These are phyloP conservation scores for Rhododendron simsii DNA, from an alignment of 148 eudicot genomes.

Conservation along the genomic window DNA sequence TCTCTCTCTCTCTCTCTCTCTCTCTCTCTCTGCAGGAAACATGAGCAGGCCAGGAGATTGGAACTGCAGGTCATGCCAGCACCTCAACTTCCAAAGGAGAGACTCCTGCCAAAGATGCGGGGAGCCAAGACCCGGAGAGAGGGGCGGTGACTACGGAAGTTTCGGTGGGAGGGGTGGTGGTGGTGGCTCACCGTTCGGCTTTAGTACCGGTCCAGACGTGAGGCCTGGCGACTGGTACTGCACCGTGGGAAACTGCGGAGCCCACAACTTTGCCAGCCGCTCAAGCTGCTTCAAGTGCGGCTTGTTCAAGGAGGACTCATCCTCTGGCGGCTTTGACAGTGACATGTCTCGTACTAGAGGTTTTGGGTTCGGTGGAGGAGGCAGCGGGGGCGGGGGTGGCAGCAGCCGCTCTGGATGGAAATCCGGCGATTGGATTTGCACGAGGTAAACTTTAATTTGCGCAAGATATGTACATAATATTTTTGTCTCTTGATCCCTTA, in stretches of 20 bases:
- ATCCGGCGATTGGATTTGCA: constrained; percentile 97
- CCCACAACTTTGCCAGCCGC: constrained; percentile 95
- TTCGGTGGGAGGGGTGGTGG: constrained; percentile 36
- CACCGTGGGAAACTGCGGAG: constrained; percentile 71
- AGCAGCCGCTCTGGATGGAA: constrained; percentile 88
- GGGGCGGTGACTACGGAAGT: constrained; percentile 29
- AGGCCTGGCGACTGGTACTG: constrained; percentile 99
- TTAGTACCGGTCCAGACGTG: constrained; percentile 74
- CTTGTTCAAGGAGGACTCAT: constrained; percentile 66
- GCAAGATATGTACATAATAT: not conserved
- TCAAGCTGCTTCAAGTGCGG: constrained; percentile 99
- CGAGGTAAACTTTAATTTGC: not conserved
- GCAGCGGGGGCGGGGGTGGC: constrained; percentile 26
- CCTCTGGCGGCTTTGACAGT: constrained; percentile 36
- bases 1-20: not conserved
- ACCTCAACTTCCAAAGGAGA: constrained; percentile 90
- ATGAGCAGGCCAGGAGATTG: constrained; percentile 99
- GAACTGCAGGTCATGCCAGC: constrained; percentile 93
- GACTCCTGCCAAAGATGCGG: constrained; percentile 97
- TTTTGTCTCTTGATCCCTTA: not conserved
- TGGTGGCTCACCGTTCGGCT: constrained; percentile 37
- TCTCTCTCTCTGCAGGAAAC: constrained; percentile 2
- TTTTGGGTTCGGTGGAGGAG: constrained; percentile 29
- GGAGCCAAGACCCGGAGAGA: constrained; percentile 52
- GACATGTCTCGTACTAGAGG: constrained; percentile 50